Evolutionary conservation across 2,329 filamentous ascomycete species (phyloP), one percentile per base, ranked within the genome.

Genomic region (Fusarium subtropicale): DNA sequence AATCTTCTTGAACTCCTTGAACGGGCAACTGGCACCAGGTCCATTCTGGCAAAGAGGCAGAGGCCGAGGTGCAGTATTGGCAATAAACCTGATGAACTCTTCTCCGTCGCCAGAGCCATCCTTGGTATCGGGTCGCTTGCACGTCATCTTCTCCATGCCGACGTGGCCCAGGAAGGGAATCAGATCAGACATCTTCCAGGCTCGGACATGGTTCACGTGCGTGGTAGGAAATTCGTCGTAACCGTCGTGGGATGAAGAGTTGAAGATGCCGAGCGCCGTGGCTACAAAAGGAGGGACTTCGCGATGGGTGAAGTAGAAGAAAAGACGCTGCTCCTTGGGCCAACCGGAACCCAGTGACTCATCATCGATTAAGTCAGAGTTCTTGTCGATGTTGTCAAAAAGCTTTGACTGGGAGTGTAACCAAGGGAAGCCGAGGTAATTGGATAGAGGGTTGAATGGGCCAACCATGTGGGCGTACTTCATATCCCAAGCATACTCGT

Each of bases 401-500:
- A 73, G 71, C 5, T 24, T 41, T 5, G 71, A 63, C 26, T 73
- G 71, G 7, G 71, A 65, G 3, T 66, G 20, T 3, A 73, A 13
- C 71, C 71, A 73, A 0, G 71, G 71, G 8, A 73, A 69, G 9
- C 71, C 71, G 7, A 73, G 60, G 39, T 72, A 60, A 3, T 56
- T 71, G 1, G 71, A 73, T 1, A 73, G 39, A 41, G 69, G 69
- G 11, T 73, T 73, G 10, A 72, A 48, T 1, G 68, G 71, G 0
- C 71, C 71, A 2, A 73, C 71, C 71, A 73, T 73, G 22, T 73
- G 51, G 7, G 71, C 68, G 34, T 73, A 73, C 53, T 71, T 73
- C 71, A 73, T 72, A 20, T 73, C 71, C 71, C 71, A 73, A 3
- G 71, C 71, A 20, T 73, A 73, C 30, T 73, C 71, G 20, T 72